phyloP scores from a whole-genome alignment of 257 asterid species.

The Sherardia arvensis region DNA sequence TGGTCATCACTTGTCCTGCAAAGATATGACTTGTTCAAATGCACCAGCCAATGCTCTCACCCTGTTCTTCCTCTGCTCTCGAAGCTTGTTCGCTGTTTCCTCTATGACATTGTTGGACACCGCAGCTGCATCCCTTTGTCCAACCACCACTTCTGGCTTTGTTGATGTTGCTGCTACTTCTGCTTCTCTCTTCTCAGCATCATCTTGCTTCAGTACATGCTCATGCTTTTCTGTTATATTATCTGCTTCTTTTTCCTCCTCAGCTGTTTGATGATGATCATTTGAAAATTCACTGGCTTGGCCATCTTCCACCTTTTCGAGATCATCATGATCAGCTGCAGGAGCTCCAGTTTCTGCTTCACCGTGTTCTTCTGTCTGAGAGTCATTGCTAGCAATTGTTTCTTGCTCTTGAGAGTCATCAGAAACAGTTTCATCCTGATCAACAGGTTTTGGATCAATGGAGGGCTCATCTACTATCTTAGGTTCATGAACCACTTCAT shows the following conservation, averaged over 20 bases:
- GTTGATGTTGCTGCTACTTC: conserved; percentile 7
- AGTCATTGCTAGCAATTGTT: conserved; percentile 9
- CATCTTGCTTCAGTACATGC: conserved; percentile 6
- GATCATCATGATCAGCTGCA: neutral
- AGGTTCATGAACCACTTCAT: conserved; percentile 15
- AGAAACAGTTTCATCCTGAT: conserved; percentile 7
- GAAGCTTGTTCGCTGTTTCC: conserved; percentile 56
- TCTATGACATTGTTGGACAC: conserved; percentile 62
- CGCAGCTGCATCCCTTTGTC: conserved; percentile 26
- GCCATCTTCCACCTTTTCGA: neutral
- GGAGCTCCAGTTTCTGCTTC: neutral
- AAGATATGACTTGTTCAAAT: conserved; percentile 59
- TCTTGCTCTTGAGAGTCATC: conserved; percentile 16
- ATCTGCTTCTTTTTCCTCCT: conserved; percentile 5
- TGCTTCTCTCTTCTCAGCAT: conserved; percentile 3
- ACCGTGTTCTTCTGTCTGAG: conserved; percentile 10
- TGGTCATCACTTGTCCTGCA: conserved; percentile 39
- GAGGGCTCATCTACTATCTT: conserved; percentile 20
- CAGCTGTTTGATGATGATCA: neutral
- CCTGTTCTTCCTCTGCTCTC: conserved; percentile 57
- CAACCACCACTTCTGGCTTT: conserved; percentile 21
- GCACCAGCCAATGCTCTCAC: conserved; percentile 86
- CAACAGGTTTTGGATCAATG: conserved; percentile 9
- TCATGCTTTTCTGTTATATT: conserved; percentile 20
- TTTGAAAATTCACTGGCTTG: neutral